Base-by-base conservation (phyloP, 306 rosid genomes). In the Rosa multiflora region DNA sequence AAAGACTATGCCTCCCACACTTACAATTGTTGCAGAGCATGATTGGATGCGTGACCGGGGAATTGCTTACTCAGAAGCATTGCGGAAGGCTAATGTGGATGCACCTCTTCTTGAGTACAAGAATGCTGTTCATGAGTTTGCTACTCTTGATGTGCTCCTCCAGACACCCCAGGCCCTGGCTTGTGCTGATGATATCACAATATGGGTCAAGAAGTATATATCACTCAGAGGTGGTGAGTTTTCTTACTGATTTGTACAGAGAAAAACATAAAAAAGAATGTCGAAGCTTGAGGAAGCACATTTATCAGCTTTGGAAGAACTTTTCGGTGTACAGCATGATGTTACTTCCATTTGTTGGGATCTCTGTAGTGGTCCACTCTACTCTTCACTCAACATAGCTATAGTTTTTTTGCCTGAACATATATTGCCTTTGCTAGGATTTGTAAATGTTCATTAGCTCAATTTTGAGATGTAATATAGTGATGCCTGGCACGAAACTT, bases 41-140 rank as follows among this genome's bases (percentile, higher is more conserved):
- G 97, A 92, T 72, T 92, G 94, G 97, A 94, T 94, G 99, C 87
- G 92, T 76, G 97, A 94, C 71, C 85, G 95, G 5, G 99, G 95
- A 43, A 91, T 92, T 68, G 93, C 93, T 62, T 94, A 94, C 87
- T 83, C 86, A 1, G 83, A 70, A 29, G 70, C 51, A 20, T 11
- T 79, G 73, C 64, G 80, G 51, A 79, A 53, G 68, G 78, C 77
- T 8, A 83, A 79, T 63, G 77, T 83, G 14, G 83, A 83, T 75
- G 83, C 83, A 21, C 83, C 80, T 2, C 48, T 75, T 20, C 80
- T 83, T n/a, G 80, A 79, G 2, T 79, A 74, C 61, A 83, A 83
- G 68, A 76, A 79, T 53, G 71, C 83, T 47, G 86, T 79, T 61
- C 86, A 78, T 44, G 86, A 79, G 72, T 83, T 78, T 75, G 83